These are phyloP conservation scores for Cadophora gregata DNA, from an alignment of 2,329 filamentous ascomycete species.

Conservation along the genomic window DNA sequence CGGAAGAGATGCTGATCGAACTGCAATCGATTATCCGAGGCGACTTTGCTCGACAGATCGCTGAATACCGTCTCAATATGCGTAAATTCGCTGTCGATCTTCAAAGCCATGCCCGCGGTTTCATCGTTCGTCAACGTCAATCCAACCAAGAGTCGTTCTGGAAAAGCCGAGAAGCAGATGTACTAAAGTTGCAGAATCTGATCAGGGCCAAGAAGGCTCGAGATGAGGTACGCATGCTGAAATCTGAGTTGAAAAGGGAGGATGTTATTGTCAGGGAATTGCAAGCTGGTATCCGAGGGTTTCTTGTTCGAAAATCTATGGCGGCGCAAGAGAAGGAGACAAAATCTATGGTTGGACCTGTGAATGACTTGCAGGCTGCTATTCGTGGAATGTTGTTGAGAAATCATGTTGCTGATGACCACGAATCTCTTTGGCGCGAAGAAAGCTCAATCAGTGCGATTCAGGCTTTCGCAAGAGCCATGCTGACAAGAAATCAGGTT, in stretches of 20 bases:
- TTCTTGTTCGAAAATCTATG: conserved; percentile 65
- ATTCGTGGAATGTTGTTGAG: conserved; percentile 68
- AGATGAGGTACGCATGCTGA: conserved; percentile 60
- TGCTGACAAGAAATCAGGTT: conserved; percentile 62
- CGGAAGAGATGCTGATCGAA: conserved; percentile 77
- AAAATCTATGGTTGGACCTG: conserved; percentile 55
- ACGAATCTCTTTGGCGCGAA: conserved; percentile 57
- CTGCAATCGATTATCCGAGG: conserved; percentile 88
- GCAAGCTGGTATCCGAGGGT: conserved; percentile 70
- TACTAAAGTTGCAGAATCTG: conserved; percentile 83
- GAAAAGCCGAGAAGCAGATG: conserved; percentile 71
- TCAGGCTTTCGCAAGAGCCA: conserved; percentile 71
- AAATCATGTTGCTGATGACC: conserved; percentile 57
- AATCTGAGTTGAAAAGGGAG: conserved; percentile 65
- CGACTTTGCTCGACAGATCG: conserved; percentile 84
- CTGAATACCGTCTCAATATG: conserved; percentile 84
- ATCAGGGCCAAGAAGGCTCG: conserved; percentile 72
- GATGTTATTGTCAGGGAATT: conserved; percentile 69
- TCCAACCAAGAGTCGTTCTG: conserved; percentile 69
- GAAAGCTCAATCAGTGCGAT: conserved; percentile 58
- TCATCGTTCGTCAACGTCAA: conserved; percentile 71
- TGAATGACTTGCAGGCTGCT: conserved; percentile 68
- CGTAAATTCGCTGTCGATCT: conserved; percentile 77
- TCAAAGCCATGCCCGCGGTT: conserved; percentile 80
- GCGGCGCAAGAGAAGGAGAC: conserved; percentile 62